These are phyloP conservation scores for Leishmania braziliensis DNA, from an alignment of 208 protist species.

Conservation along the genomic window DNA sequence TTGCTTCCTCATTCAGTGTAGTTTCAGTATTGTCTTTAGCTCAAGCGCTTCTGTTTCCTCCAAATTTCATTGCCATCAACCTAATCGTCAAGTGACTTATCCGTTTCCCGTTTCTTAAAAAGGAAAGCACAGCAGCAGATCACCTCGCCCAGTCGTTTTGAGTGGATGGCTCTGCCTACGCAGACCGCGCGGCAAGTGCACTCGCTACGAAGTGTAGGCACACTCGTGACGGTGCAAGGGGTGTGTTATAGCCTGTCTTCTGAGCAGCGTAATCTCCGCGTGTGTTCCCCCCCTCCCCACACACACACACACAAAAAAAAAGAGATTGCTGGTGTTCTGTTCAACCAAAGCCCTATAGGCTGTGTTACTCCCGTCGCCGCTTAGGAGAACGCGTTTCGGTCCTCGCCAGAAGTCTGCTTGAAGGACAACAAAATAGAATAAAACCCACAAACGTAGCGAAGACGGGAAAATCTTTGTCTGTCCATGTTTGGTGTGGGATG, in stretches of 20 bases:
- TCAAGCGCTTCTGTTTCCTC: too few species aligned
- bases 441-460: background rate
- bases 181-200: background rate
- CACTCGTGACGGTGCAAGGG: background rate
- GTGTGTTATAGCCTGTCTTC: background rate
- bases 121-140: background rate
- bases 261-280: background rate
- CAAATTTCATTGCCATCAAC: too few species aligned
- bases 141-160: background rate
- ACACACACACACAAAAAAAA: too few species aligned
- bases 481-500: background rate
- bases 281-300: background rate
- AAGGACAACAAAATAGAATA: background rate
- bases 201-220: background rate
- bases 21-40: too few species aligned
- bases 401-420: background rate
- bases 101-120: background rate
- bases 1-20: background rate
- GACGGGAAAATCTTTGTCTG: background rate
- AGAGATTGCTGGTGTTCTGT: background rate
- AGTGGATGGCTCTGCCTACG: background rate
- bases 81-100: background rate
- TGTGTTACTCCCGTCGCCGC: background rate
- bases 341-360: background rate
- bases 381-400: background rate